phyloP scores from a whole-genome alignment of 2,329 filamentous ascomycete genomes.

The Podosphaera aphanis region DNA sequence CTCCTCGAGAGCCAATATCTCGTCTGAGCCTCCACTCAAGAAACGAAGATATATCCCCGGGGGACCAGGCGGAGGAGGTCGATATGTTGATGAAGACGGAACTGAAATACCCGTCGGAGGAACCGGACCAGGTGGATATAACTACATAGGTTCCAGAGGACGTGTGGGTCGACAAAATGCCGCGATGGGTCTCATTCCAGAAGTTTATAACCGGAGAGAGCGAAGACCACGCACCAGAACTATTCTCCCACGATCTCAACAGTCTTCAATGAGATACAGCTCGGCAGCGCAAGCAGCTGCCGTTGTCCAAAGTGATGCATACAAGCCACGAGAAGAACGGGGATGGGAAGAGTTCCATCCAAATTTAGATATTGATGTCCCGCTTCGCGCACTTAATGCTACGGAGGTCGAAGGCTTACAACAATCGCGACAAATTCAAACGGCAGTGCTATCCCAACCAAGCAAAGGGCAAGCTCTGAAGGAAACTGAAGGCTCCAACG shows the following conservation, averaged over 20 bases:
- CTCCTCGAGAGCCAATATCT: constrained; percentile 7
- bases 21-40: constrained; percentile 30
- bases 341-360: constrained; percentile 97
- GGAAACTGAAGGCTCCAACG: constrained; percentile 7
- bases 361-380: constrained; percentile 69
- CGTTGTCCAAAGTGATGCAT: constrained; percentile 78
- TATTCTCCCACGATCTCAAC: constrained; percentile 24
- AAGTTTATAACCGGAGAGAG: constrained; percentile 25
- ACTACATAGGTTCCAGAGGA: constrained; percentile 27
- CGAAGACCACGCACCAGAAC: constrained; percentile 32
- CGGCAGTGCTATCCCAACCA: constrained; percentile 16
- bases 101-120: constrained; percentile 31
- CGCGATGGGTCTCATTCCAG: constrained; percentile 21
- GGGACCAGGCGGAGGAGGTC: constrained; percentile 62
- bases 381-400: constrained; percentile 55
- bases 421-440: constrained; percentile 22
- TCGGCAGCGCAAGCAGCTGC: constrained; percentile 54
- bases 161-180: constrained; percentile 27
- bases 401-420: constrained; percentile 64
- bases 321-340: constrained; percentile 89
- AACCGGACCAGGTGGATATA: constrained; percentile 24
- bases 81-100: constrained; percentile 55
- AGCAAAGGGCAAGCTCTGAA: constrained; percentile 13
- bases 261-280: constrained; percentile 21
- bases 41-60: constrained; percentile 61